A percentile compares a stretch with the other conserved stretches of the same genome.
Evolutionary conservation across 495 filamentous ascomycete species (phyloP).

Genomic region (Baudoinia panamericana): DNA sequence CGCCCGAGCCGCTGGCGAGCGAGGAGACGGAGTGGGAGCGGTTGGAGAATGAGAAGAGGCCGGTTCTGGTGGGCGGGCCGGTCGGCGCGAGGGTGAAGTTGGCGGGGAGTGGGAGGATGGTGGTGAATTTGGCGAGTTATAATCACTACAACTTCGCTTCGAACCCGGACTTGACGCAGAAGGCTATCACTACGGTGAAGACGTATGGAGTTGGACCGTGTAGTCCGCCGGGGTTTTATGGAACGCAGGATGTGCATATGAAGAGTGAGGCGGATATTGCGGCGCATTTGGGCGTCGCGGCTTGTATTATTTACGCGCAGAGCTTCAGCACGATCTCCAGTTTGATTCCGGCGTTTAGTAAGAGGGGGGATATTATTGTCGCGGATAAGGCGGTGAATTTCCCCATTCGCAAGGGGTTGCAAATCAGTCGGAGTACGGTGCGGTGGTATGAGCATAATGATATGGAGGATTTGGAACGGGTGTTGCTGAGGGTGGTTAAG

Average conservation of each 20-base stretch:
- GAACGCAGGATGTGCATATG: constrained; percentile 96
- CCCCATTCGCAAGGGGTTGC: constrained; percentile 83
- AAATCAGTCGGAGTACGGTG: constrained; percentile 81
- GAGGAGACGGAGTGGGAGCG: constrained; percentile 58
- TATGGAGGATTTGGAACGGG: constrained; percentile 79
- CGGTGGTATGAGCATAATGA: constrained; percentile 95
- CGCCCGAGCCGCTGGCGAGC: constrained; percentile 78
- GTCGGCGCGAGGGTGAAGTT: constrained; percentile 85
- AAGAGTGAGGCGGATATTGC: constrained; percentile 92
- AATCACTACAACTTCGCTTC: constrained; percentile 95
- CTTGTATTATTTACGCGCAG: constrained; percentile 89
- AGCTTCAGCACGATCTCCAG: constrained; percentile 87
- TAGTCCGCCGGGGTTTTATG: constrained; percentile 94
- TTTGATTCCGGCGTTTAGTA: constrained; percentile 91
- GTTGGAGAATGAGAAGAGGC: constrained; percentile 67
- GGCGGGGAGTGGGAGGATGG: constrained; percentile 54
- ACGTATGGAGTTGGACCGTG: constrained; percentile 95
- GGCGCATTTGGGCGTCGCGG: constrained; percentile 66
- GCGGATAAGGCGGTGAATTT: constrained; percentile 93
- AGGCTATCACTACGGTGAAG: constrained; percentile 82
- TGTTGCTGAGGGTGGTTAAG: constrained; percentile 70
- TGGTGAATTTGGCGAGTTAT: constrained; percentile 81
- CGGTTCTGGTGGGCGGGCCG: constrained; percentile 68
- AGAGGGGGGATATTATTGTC: constrained; percentile 94
- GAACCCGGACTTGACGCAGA: constrained; percentile 84